Conservation (phyloP, 768 basidiomycete genomes). For the Agaricus blazei region DNA sequence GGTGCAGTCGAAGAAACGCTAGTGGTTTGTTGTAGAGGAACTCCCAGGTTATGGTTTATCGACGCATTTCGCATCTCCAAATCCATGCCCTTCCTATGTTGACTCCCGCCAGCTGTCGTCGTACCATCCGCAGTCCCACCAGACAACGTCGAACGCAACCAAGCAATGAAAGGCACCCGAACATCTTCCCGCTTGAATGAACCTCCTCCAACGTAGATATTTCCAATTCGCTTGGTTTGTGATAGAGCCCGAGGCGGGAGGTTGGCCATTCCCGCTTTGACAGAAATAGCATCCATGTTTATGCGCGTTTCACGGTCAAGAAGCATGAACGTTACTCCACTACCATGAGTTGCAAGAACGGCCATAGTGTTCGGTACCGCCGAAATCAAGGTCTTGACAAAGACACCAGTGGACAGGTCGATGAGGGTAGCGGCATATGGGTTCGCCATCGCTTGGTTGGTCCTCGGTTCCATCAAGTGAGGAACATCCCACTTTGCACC, state of each 20-base stretch:
- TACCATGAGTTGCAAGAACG: slow-evolving; percentile 13
- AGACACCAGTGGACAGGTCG: slow-evolving; percentile 3
- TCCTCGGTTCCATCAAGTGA: not conserved
- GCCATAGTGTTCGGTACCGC: slow-evolving; percentile 8
- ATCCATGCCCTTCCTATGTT: not conserved
- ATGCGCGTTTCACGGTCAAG: slow-evolving; percentile 8
- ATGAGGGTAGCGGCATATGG: slow-evolving; percentile 2
- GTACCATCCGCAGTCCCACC: not conserved
- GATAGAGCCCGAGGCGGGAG: slow-evolving; percentile 15
- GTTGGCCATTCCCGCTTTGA: slow-evolving; percentile 17
- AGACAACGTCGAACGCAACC: not conserved
- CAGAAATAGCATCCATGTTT: not conserved
- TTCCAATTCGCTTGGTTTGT: not conserved
- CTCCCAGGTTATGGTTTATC: not conserved
- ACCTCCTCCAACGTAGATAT: not conserved
- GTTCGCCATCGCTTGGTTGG: not conserved
- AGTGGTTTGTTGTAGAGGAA: not conserved
- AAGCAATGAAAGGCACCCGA: not conserved
- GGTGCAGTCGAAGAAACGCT: not conserved
- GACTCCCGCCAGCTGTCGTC: not conserved
- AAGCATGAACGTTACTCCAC: slow-evolving; percentile 16
- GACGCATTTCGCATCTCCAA: not conserved
- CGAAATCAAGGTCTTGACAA: slow-evolving; percentile 5
- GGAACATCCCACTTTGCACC: not conserved
- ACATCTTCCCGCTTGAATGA: not conserved